Evolutionary conservation across 2,329 filamentous ascomycete species (phyloP).

Genomic region (Helotiales sp.): DNA sequence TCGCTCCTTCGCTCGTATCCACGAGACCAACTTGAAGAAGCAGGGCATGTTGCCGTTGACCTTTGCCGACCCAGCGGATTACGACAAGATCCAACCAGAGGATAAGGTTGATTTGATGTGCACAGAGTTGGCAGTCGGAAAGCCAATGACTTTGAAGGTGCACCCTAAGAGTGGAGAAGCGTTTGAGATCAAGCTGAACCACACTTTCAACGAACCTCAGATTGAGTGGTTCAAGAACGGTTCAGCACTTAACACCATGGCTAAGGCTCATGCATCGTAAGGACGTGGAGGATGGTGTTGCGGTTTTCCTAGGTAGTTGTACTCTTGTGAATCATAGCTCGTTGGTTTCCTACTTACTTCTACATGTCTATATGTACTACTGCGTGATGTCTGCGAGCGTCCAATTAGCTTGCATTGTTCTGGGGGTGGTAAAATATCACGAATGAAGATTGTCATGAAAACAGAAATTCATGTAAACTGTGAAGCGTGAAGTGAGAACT

Average conservation of each 20-base stretch:
- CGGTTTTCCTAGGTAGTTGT: slow-evolving; percentile 16
- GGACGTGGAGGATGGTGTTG: slow-evolving; percentile 12
- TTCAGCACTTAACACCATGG: slow-evolving; percentile 97
- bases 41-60: slow-evolving; percentile 99
- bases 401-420: not conserved
- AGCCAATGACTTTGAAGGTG: slow-evolving; percentile 88
- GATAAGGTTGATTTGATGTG: slow-evolving; percentile 87
- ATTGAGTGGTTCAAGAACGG: slow-evolving; percentile 99
- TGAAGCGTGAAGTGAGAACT: not conserved
- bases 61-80: slow-evolving; percentile 91
- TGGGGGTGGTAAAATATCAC: not conserved
- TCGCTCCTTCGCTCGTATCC: slow-evolving; percentile 95
- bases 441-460: not conserved
- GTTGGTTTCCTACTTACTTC: not conserved
- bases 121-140: slow-evolving; percentile 87
- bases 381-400: not conserved
- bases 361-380: not conserved
- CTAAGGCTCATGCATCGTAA: slow-evolving; percentile 54
- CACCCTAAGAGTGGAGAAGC: slow-evolving; percentile 84
- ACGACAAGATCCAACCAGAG: slow-evolving; percentile 92
- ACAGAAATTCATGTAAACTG: not conserved
- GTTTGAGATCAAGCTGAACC: slow-evolving; percentile 81
- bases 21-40: slow-evolving; percentile 99
- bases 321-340: slow-evolving; percentile 1
- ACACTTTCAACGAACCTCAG: slow-evolving; percentile 98